phyloP scores from a whole-genome alignment of 2,329 filamentous ascomycete species.

The Phyllosticta citriasiana region DNA sequence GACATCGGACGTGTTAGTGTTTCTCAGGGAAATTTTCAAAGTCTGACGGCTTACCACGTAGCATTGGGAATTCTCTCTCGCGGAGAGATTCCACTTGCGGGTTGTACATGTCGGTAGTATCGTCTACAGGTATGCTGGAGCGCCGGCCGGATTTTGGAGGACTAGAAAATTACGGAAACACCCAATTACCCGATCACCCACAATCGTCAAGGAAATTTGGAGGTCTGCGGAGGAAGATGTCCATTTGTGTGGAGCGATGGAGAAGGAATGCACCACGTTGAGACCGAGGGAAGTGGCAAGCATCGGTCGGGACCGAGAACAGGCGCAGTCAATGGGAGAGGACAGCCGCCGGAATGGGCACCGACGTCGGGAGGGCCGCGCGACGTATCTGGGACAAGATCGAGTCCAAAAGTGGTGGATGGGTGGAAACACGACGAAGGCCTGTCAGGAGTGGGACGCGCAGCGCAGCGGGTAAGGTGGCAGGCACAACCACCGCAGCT shows the following conservation, averaged over 20 bases:
- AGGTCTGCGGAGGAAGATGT: neutral
- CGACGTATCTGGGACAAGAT: neutral
- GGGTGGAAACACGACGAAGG: neutral
- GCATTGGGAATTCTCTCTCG: constrained; percentile 56
- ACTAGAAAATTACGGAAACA: neutral
- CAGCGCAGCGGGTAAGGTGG: neutral
- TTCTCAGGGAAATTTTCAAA: neutral
- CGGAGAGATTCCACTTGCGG: constrained; percentile 49
- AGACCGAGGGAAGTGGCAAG: neutral
- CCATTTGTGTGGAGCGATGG: constrained; percentile 1
- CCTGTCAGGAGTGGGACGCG: neutral
- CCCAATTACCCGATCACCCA: neutral
- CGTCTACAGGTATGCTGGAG: constrained; percentile 12
- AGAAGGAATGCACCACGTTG: neutral
- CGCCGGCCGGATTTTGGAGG: neutral
- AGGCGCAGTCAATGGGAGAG: neutral
- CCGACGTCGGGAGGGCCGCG: neutral
- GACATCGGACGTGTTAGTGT: constrained; percentile 8
- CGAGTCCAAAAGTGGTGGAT: neutral
- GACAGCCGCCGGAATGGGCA: neutral
- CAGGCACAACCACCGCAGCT: neutral
- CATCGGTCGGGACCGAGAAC: neutral
- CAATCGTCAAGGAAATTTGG: neutral
- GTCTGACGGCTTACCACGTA: constrained; percentile 44
- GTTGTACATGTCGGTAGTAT: constrained; percentile 41